A percentile compares a stretch with the other conserved stretches of the same genome.
These are phyloP conservation scores for Cucumis variabilis DNA, from an alignment of 331 rosid genomes.

Conservation along the genomic window DNA sequence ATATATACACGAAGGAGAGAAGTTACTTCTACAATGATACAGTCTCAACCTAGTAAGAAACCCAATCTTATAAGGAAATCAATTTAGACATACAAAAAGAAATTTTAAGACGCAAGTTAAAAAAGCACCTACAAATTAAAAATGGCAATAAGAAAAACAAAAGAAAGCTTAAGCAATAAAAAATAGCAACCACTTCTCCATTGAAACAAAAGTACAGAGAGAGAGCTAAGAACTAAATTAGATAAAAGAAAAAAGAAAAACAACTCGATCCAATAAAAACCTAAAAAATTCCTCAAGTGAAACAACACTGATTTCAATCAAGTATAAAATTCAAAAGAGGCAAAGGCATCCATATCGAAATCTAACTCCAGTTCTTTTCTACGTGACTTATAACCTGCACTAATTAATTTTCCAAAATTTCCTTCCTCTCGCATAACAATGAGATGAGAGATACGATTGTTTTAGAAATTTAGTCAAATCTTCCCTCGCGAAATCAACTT, in stretches of 20 bases:
- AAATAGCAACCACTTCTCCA: neutral
- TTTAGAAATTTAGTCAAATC: neutral
- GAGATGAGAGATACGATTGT: neutral
- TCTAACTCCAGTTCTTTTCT: neutral
- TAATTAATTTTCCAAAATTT: neutral
- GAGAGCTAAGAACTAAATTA: neutral
- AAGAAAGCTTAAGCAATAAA: neutral
- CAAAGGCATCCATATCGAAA: neutral
- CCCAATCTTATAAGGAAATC: neutral
- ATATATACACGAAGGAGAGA: constrained; percentile 16
- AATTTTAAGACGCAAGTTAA: constrained; percentile 20
- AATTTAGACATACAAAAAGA: neutral
- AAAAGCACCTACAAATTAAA: neutral
- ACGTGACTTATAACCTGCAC: neutral
- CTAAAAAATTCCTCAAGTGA: neutral
- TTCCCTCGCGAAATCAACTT: neutral
- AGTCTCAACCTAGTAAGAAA: neutral
- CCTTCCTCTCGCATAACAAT: neutral
- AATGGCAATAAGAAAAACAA: neutral
- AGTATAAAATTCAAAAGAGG: neutral
- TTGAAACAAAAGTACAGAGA: neutral
- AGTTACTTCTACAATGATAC: constrained; percentile 21
- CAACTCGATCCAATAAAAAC: neutral
- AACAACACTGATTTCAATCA: neutral
- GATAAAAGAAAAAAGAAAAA: neutral